phyloP scores from a whole-genome alignment of 1,284 basidiomycete genomes.

The Ustilago xerochloae region DNA sequence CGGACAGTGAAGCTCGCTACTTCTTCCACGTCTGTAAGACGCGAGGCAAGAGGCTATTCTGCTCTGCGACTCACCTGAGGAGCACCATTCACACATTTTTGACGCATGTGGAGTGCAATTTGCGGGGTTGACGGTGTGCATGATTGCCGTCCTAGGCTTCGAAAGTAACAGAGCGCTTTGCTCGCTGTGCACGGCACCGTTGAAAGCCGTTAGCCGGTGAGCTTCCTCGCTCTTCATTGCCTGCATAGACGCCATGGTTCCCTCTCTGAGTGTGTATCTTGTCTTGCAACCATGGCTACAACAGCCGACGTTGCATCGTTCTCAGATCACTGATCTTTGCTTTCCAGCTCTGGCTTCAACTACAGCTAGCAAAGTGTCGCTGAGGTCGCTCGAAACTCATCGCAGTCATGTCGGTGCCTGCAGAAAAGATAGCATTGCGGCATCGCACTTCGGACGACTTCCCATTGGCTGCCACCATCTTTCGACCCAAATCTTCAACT shows the following conservation, averaged over 20 bases:
- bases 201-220: conserved; percentile 34
- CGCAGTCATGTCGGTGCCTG: conserved; percentile 15
- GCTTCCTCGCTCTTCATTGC: conserved; percentile 8
- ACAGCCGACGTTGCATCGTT: neutral
- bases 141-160: neutral
- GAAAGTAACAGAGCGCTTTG: neutral
- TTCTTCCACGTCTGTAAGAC: too few species aligned
- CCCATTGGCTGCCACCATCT: conserved; percentile 43
- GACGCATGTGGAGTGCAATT: neutral
- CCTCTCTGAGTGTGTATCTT: neutral
- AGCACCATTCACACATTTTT: neutral
- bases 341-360: neutral
- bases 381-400: neutral
- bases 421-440: conserved; percentile 22
- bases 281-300: neutral
- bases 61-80: too few species aligned
- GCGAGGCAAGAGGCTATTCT: too few species aligned
- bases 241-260: neutral
- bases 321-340: neutral
- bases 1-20: conserved; percentile 38
- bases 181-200: conserved; percentile 2
- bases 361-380: neutral
- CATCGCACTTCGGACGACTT: conserved; percentile 43
- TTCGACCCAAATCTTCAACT: conserved; percentile 23
- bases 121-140: neutral